These are phyloP conservation scores for Mrakia blollopis DNA, from an alignment of 768 basidiomycete species.

Conservation along the genomic window DNA sequence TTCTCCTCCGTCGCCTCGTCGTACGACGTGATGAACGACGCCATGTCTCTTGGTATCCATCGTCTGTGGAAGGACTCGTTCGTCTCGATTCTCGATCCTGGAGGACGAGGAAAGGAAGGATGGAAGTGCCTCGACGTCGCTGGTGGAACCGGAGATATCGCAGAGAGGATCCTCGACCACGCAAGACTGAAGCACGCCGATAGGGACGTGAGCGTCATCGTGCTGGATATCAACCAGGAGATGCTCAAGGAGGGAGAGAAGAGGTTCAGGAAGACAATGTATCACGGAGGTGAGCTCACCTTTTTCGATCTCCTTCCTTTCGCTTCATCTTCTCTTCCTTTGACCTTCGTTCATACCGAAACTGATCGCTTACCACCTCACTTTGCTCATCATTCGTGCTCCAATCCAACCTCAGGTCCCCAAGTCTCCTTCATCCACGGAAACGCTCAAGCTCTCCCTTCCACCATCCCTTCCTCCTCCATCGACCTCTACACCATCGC, in stretches of 20 bases:
- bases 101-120: slow-evolving; percentile 48
- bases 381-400: slow-evolving; percentile 16
- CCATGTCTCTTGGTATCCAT: slow-evolving; percentile 94
- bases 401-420: slow-evolving; percentile 57
- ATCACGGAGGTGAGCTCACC: slow-evolving; percentile 77
- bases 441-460: slow-evolving; percentile 77
- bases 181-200: slow-evolving; percentile 84
- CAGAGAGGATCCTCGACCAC: slow-evolving; percentile 83
- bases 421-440: slow-evolving; percentile 89
- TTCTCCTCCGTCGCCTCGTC: slow-evolving; percentile 92
- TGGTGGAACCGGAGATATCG: slow-evolving; percentile 95
- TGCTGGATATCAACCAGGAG: slow-evolving; percentile 90
- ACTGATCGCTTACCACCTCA: neutral
- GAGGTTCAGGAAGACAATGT: slow-evolving; percentile 94
- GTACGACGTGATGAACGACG: slow-evolving; percentile 99
- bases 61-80: slow-evolving; percentile 94
- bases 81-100: slow-evolving; percentile 65
- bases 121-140: slow-evolving; percentile 87
- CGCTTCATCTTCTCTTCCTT: neutral
- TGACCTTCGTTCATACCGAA: neutral
- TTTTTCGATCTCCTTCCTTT: neutral
- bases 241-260: slow-evolving; percentile 90
- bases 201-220: slow-evolving; percentile 78
- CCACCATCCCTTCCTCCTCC: slow-evolving; percentile 67
- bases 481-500: slow-evolving; percentile 98